These are phyloP conservation scores for Chytriomyces confervae DNA, from an alignment of 192 early-diverging fungal genomes.

Conservation along the genomic window DNA sequence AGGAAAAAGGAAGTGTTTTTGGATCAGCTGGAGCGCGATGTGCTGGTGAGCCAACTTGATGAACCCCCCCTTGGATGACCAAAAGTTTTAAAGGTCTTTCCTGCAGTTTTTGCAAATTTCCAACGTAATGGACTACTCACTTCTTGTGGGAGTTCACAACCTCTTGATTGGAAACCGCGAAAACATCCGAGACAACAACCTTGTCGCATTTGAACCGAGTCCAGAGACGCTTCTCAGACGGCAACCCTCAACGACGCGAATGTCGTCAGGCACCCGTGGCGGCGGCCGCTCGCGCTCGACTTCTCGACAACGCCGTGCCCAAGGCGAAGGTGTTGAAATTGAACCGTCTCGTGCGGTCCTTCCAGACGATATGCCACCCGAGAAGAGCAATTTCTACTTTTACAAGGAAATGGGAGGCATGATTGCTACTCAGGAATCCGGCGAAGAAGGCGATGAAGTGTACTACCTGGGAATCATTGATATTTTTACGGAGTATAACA, in stretches of 20 bases:
- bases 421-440: conserved; percentile 66
- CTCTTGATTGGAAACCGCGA: conserved; percentile 74
- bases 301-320: not conserved
- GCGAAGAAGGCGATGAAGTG: conserved; percentile 65
- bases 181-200: conserved; percentile 89
- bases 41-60: conserved; percentile 54
- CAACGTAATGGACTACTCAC: conserved; percentile 98
- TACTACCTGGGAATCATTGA: conserved; percentile 99
- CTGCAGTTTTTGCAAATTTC: conserved; percentile 66
- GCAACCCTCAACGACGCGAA: not conserved
- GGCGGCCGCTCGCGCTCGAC: not conserved
- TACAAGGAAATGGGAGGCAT: conserved; percentile 93
- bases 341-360: conserved; percentile 20
- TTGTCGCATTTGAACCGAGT: conserved; percentile 82
- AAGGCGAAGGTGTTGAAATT: conserved; percentile 43
- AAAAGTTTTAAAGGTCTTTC: conserved; percentile 85
- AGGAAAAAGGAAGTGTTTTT: conserved; percentile 79
- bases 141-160: conserved; percentile 88
- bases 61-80: conserved; percentile 81
- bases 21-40: conserved; percentile 86
- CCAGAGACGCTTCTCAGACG: conserved; percentile 37
- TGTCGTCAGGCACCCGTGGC: conserved; percentile 66
- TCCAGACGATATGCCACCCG: conserved; percentile 32
- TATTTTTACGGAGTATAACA: conserved; percentile 94
- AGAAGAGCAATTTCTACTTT: conserved; percentile 78